These are phyloP conservation scores for Trichoderma harzianum DNA, from an alignment of 2,329 filamentous ascomycete genomes.

Conservation along the genomic window DNA sequence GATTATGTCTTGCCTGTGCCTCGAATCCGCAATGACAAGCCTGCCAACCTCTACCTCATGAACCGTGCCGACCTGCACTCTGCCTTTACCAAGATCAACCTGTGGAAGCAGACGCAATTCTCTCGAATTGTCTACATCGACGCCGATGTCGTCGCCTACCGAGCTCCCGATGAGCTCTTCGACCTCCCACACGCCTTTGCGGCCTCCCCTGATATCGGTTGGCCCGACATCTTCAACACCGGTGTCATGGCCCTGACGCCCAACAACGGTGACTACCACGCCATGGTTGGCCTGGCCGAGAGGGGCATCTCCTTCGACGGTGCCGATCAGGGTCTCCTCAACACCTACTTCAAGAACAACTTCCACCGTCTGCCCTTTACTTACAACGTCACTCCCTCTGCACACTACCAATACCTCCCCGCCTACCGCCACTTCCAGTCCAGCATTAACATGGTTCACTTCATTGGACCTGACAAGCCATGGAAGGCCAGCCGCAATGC, in stretches of 20 bases:
- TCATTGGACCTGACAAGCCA: conserved; percentile 88
- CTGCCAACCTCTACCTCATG: conserved; percentile 87
- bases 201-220: conserved; percentile 90
- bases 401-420: conserved; percentile 95
- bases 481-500: conserved; percentile 67
- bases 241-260: conserved; percentile 91
- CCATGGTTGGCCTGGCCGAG: conserved; percentile 77
- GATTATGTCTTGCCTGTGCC: conserved; percentile 85
- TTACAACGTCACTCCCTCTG: conserved; percentile 96
- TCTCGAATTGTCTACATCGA: conserved; percentile 92
- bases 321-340: conserved; percentile 91
- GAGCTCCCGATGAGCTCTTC: conserved; percentile 92
- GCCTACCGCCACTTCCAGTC: conserved; percentile 92
- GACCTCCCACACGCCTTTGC: conserved; percentile 57
- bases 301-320: conserved; percentile 92
- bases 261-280: conserved; percentile 82
- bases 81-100: conserved; percentile 91
- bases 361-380: conserved; percentile 89
- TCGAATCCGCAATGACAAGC: conserved; percentile 70
- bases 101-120: conserved; percentile 91
- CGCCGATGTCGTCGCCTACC: conserved; percentile 85
- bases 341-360: conserved; percentile 83
- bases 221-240: conserved; percentile 98
- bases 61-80: conserved; percentile 84
- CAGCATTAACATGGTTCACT: conserved; percentile 86